These are phyloP conservation scores for Hypoxylon sp. DNA, from an alignment of 2,329 filamentous ascomycete genomes.

Conservation along the genomic window DNA sequence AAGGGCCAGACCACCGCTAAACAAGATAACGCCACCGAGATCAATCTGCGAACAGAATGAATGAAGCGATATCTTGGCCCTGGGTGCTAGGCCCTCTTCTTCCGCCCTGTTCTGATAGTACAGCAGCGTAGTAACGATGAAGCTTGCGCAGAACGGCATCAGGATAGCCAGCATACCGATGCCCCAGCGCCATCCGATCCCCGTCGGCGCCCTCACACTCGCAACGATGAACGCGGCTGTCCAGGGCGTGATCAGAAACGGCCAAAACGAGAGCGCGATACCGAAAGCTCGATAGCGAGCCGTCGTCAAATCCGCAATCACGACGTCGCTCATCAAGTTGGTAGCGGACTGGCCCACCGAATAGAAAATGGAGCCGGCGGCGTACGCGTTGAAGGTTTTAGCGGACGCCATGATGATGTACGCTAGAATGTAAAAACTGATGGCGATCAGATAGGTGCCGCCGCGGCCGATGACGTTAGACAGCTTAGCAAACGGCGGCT, in stretches of 20 bases:
- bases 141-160: slow-evolving; percentile 62
- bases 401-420: slow-evolving; percentile 69
- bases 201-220: slow-evolving; percentile 52
- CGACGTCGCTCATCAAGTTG: slow-evolving; percentile 71
- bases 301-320: slow-evolving; percentile 71
- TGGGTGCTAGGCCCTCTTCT: slow-evolving; percentile 56
- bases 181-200: slow-evolving; percentile 66
- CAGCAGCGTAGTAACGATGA: slow-evolving; percentile 61
- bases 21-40: slow-evolving; percentile 58
- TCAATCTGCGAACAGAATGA: slow-evolving; percentile 55
- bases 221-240: slow-evolving; percentile 62
- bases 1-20: slow-evolving; percentile 61
- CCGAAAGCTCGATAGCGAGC: slow-evolving; percentile 62
- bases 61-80: slow-evolving; percentile 42
- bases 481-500: slow-evolving; percentile 71
- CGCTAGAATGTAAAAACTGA: slow-evolving; percentile 65
- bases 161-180: slow-evolving; percentile 68
- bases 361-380: slow-evolving; percentile 68
- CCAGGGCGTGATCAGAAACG: slow-evolving; percentile 63
- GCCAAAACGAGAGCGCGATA: slow-evolving; percentile 62
- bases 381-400: slow-evolving; percentile 63
- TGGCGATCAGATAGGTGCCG: slow-evolving; percentile 68
- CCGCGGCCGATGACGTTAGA: slow-evolving; percentile 72
- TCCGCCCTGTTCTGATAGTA: slow-evolving; percentile 63
- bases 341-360: slow-evolving; percentile 69